These are phyloP conservation scores for Candida adriatica DNA, from an alignment of 805 yeast species.

Conservation along the genomic window DNA sequence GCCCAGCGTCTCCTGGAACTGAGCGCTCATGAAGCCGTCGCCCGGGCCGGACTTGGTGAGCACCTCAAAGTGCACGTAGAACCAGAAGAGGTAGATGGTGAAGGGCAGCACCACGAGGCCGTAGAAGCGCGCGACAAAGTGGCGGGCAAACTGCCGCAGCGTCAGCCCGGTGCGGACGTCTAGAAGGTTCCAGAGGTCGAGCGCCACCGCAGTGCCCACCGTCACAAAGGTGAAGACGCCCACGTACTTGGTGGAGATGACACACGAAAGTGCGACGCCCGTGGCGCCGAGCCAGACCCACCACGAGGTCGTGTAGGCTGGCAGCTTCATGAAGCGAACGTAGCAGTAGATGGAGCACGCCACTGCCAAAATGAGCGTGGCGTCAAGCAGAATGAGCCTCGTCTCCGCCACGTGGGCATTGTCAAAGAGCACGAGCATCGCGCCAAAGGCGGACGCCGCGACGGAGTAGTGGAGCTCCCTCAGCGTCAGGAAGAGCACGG, in stretches of 20 bases:
- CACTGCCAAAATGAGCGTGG: conserved; percentile 77
- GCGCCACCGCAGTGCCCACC: conserved; percentile 78
- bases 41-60: conserved; percentile 91
- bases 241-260: conserved; percentile 92
- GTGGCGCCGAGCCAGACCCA: conserved; percentile 81
- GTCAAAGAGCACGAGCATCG: conserved; percentile 73
- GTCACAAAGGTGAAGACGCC: conserved; percentile 89
- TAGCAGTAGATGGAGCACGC: conserved; percentile 76
- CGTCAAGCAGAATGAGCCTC: conserved; percentile 84
- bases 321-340: conserved; percentile 65
- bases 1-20: conserved; percentile 85
- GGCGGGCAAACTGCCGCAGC: conserved; percentile 50
- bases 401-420: conserved; percentile 89
- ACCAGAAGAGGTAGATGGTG: conserved; percentile 78
- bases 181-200: conserved; percentile 83
- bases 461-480: conserved; percentile 79
- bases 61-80: conserved; percentile 81
- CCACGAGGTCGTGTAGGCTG: conserved; percentile 73
- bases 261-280: conserved; percentile 83
- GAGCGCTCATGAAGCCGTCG: conserved; percentile 89
- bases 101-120: conserved; percentile 76
- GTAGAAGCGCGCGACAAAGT: conserved; percentile 66
- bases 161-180: conserved; percentile 65
- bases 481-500: conserved; percentile 76
- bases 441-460: conserved; percentile 70